Evolutionary conservation across 1,139 yeast species (phyloP).

Genomic region (Saccharomyces hybrid): DNA sequence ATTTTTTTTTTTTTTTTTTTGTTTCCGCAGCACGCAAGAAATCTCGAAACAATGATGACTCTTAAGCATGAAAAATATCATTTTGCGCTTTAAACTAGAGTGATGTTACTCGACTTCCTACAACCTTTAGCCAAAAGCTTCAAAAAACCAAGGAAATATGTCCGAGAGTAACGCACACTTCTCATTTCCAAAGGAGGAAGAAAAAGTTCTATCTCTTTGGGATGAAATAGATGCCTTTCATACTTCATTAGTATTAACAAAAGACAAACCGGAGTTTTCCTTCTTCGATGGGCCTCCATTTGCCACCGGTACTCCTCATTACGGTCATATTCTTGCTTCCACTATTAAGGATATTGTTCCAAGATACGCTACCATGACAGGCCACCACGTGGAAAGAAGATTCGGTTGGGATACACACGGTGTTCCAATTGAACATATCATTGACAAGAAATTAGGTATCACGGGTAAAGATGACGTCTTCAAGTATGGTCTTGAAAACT

Average conservation of each 20-base stretch:
- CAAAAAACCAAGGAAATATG: slow-evolving; percentile 13
- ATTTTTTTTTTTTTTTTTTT: background rate
- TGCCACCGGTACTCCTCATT: slow-evolving; percentile 98
- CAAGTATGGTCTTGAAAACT: slow-evolving; percentile 87
- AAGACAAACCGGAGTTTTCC: slow-evolving; percentile 81
- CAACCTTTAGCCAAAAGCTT: background rate
- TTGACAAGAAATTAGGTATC: slow-evolving; percentile 93
- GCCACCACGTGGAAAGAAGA: slow-evolving; percentile 90
- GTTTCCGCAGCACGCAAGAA: background rate
- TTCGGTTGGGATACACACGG: slow-evolving; percentile 99
- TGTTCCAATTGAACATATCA: slow-evolving; percentile 95
- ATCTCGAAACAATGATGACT: background rate
- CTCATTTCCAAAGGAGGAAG: slow-evolving; percentile 82
- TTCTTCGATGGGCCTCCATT: slow-evolving; percentile 99
- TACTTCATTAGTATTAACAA: slow-evolving; percentile 71
- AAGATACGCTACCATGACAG: slow-evolving; percentile 96
- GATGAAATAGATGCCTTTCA: slow-evolving; percentile 88
- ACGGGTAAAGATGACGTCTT: slow-evolving; percentile 90
- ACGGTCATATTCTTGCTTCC: slow-evolving; percentile 94
- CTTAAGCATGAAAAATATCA: background rate
- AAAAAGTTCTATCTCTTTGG: slow-evolving; percentile 73
- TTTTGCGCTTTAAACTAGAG: background rate
- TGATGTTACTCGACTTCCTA: background rate
- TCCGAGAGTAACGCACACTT: slow-evolving; percentile 30
- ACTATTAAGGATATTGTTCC: slow-evolving; percentile 97